Evolutionary conservation across 768 basidiomycete species (phyloP), one percentile per base, ranked within the genome.

Genomic region (Rhodotorula sphaerocarpa): DNA sequence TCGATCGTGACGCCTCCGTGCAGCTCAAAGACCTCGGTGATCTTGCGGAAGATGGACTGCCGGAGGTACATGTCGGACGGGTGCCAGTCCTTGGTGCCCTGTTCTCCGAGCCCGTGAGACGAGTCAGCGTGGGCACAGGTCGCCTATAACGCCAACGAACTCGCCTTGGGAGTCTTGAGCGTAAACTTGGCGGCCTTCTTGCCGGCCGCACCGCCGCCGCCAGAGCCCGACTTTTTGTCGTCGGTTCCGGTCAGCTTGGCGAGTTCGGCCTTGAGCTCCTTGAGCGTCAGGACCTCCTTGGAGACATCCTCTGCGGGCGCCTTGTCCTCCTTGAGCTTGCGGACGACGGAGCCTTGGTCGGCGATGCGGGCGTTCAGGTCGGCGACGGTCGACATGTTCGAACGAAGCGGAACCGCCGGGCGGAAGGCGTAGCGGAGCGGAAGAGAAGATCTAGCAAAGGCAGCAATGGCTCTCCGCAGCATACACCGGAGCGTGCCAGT

Each of bases 31-130:
- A 84, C 83, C 3, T 86, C 84, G 73, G 88, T 87, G 71, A 99
- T 86, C 57, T 84, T 87, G 46, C 82, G 81, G 74, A 96, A 92
- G 72, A 97, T 86, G 77, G 87, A 84, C 67, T 87, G 86, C 50
- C 93, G 85, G 69, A 93, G 86, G 75, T 86, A 84, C 83, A 92
- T 93, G 74, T 96, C 91, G 21, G 80, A 82, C 23, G 93, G 89
- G 46, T 87, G 86, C 76, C 90, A 96, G 76, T 99, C 95, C 53
- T 89, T 83, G 23, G 95, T 97, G 41, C 95, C 95, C 87, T 93
- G 60, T 28, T 18, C 52, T 10, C 10, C 46, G 3, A 4, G 2
- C 18, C 39, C 11, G 31, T 5, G 23, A 14, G 52, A 51, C 54
- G 50, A 55, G 60, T 39, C 41, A 30, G 3, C 25, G 5, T 47